These are phyloP conservation scores for Pichia nakasei DNA, from an alignment of 805 yeast genomes.

Conservation along the genomic window DNA sequence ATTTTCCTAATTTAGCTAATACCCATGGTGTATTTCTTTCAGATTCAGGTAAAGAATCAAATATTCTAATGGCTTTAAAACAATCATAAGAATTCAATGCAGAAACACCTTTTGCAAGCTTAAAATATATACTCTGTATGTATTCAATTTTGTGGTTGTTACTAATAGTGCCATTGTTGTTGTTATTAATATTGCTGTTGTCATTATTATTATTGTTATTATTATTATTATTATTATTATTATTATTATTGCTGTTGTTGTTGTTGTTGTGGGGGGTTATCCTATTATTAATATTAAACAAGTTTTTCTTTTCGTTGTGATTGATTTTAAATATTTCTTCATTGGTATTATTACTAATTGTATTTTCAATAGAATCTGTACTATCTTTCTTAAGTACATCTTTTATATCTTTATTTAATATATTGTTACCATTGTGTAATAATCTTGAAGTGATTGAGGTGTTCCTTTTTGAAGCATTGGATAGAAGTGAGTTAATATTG, in stretches of 20 bases:
- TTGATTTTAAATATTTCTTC: background rate
- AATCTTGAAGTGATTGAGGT: constrained; percentile 24
- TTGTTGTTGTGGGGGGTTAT: no score
- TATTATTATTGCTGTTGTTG: background rate
- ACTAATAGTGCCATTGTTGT: background rate
- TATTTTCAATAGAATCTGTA: constrained; percentile 10
- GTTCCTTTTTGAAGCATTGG: constrained; percentile 13
- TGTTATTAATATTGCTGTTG: background rate
- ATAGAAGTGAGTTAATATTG: constrained; percentile 8
- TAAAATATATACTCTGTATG: constrained; percentile 38
- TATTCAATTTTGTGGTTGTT: constrained; percentile 28
- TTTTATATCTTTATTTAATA: background rate
- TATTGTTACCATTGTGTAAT: constrained; percentile 3
- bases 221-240: background rate
- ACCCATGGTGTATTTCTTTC: constrained; percentile 80
- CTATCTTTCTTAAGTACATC: background rate
- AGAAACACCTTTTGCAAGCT: constrained; percentile 52
- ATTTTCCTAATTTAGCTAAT: constrained; percentile 64
- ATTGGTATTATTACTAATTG: background rate
- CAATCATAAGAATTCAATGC: constrained; percentile 64
- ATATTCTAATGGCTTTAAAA: constrained; percentile 62
- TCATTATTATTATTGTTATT: constrained; percentile 5
- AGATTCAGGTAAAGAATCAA: constrained; percentile 53
- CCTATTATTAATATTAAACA: background rate
- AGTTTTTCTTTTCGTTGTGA: background rate